Base-by-base conservation (phyloP, 2,329 filamentous ascomycete genomes). In the Phialophora expanda region DNA sequence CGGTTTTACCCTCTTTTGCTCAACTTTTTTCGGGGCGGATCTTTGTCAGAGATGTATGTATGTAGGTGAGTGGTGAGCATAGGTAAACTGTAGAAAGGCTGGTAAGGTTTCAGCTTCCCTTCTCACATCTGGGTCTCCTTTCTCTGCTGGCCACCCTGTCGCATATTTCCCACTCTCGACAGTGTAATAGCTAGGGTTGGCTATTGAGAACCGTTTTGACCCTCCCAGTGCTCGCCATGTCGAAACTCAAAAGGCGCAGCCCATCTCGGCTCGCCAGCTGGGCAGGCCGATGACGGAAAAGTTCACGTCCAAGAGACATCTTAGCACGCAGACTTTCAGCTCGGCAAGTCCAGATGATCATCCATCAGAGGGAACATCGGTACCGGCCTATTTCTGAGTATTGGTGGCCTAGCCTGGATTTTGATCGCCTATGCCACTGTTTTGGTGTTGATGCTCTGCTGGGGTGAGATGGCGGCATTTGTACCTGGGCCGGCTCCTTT, bases 381-480 rank as follows among this genome's bases (percentile, higher is more conserved):
- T 87, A 93, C 90, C 32, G 93, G 93, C 71, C 83, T 97, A 2
- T 97, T 97, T 76, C 91, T 97, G 41, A 90, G 91, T 7, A 50
- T 28, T n/a, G 69, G 91, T 71, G 92, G 92, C 4, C 92, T 92
- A 3, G 92, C 90, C 0, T 90, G 90, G 0, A 77, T 95, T n/a
- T 78, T 96, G 28, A 85, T 96, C 58, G 89, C 89, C 22, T 96
- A 92, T 74, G 79, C 86, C 73, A 96, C 97, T 91, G 79, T 97
- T 68, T 97, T 92, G 78, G 94, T 90, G 76, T 96, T 92, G 1
- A 90, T 96, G 44, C 93, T 97, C 74, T 92, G 92, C 0, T 83
- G 97, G 22, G 94, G 94, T 69, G 94, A 97, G 78, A 87, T 98
- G 78, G 91, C 93, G 14, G 93, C 97, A n/a, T 81, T 93, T 12